Evolutionary conservation across 2,329 filamentous ascomycete species (phyloP).

Genomic region (Myriosclerotinia scirpicola): DNA sequence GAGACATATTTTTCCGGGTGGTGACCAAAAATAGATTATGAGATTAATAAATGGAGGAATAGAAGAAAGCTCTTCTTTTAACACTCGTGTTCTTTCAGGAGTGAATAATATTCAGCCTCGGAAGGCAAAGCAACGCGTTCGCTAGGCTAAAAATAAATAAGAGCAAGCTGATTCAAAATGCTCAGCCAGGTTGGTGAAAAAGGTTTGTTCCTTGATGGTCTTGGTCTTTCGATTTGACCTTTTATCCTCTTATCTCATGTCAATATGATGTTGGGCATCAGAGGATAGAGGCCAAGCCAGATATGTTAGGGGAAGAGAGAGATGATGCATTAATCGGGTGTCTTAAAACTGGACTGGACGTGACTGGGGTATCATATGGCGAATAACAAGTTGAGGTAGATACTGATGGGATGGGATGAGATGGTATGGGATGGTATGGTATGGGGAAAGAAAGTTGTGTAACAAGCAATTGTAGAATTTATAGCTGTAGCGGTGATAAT

Average conservation of each 20-base stretch:
- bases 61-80: slow-evolving; percentile 3
- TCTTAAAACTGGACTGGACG: neutral
- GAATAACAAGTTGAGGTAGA: neutral
- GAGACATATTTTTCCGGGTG: slow-evolving; percentile 25
- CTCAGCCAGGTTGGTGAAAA: slow-evolving; percentile 1
- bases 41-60: neutral
- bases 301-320: neutral
- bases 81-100: neutral
- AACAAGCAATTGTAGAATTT: neutral
- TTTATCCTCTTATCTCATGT: neutral
- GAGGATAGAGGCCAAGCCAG: neutral
- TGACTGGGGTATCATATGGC: neutral
- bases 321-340: neutral
- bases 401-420: neutral
- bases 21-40: neutral
- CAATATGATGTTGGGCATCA: slow-evolving; percentile 1
- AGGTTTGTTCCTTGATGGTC: no score
- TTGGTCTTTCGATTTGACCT: neutral
- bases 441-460: neutral
- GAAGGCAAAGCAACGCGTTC: slow-evolving; percentile 8
- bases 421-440: neutral
- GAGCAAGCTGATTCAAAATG: neutral
- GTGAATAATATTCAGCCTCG: slow-evolving; percentile 1
- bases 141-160: neutral
- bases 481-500: slow-evolving; percentile 9